Base-by-base conservation (phyloP, 2,329 filamentous ascomycete species). In the Emmonsiellopsis sp. region DNA sequence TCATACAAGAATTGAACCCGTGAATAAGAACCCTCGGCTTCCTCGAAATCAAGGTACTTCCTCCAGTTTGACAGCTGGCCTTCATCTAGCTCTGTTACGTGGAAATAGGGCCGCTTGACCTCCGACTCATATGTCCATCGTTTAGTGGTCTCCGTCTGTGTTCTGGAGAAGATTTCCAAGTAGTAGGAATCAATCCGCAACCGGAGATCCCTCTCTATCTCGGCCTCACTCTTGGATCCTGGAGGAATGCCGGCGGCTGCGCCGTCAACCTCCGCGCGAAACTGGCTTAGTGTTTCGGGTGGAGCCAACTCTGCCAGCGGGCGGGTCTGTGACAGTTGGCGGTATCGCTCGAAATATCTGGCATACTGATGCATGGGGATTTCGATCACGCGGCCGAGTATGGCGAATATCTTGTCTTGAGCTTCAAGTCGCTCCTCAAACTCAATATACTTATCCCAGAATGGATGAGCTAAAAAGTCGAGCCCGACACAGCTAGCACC, bases 371-470 rank as follows among this genome's bases (percentile, higher is more conserved):
- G 91, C 82, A 95, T 89, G 0, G 93, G 92, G 51, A 97, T 90
- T 64, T 87, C 82, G 52, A 95, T 87, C 53, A 96, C 80, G 52
- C 91, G 87, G 57, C 80, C 79, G 51, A 95, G 79, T 53, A 98
- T 89, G 41, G 82, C 83, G 62, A 94, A 95, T 52, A 96, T 88
- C 63, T 84, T 89, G 58, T 94, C 88, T 11, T 86, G 82, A 0
- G 86, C 83, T 64, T 95, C 90, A 57, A 92, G 78, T 1, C 91
- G 86, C 68, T 96, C 91, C 68, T 97, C 93, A 64, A 94, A 97
- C 67, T 97, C 93, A 59, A 98, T 83, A 66, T 95, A 98, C 73
- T 95, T 97, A 71, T 98, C 93, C 93, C 93, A 98, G 74, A 98
- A 96, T 1, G 90, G 90, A 67, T 96, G 90, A 2, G 91, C 86